phyloP scores from a whole-genome alignment of 2,329 filamentous ascomycete species.

The Didymella pinodella region DNA sequence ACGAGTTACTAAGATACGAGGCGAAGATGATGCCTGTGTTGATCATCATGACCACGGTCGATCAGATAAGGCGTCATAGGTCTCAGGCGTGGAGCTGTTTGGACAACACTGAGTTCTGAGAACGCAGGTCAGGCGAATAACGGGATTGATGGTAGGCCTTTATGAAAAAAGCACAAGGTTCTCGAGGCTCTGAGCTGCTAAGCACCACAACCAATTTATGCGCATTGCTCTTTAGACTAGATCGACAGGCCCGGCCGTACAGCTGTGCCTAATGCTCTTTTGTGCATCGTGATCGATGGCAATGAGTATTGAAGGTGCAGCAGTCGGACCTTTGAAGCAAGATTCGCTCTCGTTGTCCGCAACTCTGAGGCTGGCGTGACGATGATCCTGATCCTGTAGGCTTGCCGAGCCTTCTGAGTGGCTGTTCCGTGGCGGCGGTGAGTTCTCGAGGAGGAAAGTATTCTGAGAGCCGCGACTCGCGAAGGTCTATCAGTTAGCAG shows the following conservation, averaged over 20 bases:
- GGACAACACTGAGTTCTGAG: neutral
- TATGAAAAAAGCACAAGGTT: neutral
- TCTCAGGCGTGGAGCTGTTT: neutral
- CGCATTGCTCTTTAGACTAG: neutral
- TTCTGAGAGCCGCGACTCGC: conserved; percentile 19
- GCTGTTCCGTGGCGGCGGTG: conserved; percentile 11
- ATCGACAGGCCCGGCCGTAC: neutral
- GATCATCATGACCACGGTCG: neutral
- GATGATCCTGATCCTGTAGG: neutral
- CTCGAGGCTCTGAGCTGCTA: neutral
- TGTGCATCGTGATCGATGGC: too few species aligned
- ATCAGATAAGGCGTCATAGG: neutral
- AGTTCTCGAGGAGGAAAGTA: neutral
- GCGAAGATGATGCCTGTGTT: conserved; percentile 13
- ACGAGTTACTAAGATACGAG: conserved; percentile 6
- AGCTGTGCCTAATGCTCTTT: neutral
- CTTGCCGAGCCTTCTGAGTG: conserved; percentile 1
- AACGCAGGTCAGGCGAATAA: neutral
- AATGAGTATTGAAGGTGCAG: neutral
- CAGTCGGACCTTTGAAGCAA: neutral
- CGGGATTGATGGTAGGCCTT: neutral
- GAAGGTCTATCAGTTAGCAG: conserved; percentile 17
- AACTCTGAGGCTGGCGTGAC: neutral
- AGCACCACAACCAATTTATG: neutral
- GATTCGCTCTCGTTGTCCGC: neutral